Conservation (phyloP, 106 monocot genomes). For the Narthecium ossifragum region DNA sequence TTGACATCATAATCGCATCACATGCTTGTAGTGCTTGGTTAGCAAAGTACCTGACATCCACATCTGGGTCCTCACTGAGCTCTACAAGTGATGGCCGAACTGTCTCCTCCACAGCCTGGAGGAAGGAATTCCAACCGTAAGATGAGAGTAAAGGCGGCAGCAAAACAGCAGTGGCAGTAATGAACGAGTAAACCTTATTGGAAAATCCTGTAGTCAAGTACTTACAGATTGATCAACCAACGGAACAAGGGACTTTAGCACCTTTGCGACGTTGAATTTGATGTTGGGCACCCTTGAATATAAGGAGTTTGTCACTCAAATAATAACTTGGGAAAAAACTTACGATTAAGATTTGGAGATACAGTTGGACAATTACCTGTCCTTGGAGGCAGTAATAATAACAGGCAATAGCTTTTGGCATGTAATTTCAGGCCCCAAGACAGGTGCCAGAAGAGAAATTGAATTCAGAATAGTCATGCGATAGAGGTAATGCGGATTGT, state of each 20-base stretch:
- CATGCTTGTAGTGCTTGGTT: constrained; percentile 64
- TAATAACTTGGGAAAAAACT: no score
- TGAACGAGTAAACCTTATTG: no score
- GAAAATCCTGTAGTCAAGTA: no score
- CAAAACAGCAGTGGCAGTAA: no score
- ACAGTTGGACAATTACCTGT: constrained; percentile 56
- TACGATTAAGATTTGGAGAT: no score
- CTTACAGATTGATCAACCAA: constrained; percentile 64
- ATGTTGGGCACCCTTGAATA: constrained; percentile 79
- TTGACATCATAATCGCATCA: constrained; percentile 59
- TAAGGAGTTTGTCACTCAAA: no score
- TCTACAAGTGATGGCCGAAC: no score
- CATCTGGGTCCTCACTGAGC: no score
- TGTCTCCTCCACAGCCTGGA: no score
- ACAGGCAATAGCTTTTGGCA: no score
- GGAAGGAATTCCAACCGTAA: no score
- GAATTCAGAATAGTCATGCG: constrained; percentile 81
- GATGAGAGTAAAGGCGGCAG: no score
- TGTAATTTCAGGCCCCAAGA: constrained; percentile 69
- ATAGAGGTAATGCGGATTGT: constrained; percentile 70
- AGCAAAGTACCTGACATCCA: constrained; percentile 80
- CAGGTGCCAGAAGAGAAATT: constrained; percentile 67
- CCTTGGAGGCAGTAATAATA: constrained; percentile 63
- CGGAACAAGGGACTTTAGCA: constrained; percentile 58
- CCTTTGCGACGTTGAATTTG: constrained; percentile 89